Base-by-base conservation (phyloP, 495 filamentous ascomycete genomes). In the Pyronema domesticum region DNA sequence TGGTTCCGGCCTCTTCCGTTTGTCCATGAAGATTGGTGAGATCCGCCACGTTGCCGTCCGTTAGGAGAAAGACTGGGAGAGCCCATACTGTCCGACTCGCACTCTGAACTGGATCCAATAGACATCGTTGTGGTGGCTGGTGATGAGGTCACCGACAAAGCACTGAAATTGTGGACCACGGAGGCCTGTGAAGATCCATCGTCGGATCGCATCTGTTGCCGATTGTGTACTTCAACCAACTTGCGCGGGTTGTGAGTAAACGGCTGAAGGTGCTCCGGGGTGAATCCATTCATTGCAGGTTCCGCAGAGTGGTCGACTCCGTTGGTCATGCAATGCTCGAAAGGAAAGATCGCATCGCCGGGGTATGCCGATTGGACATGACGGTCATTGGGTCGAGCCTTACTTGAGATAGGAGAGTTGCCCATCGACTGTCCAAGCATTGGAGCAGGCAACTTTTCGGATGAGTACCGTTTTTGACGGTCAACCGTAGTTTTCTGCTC, bases 391-490 rank as follows among this genome's bases (percentile, higher is more conserved):
- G 30, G 15, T 6, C 8, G 15, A 23, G 14, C 37, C 14, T 18
- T 43, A 8, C 14, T 42, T 18, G 37, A 23, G 19, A 40, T 37
- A 53, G 33, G 51, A 18, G 51, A 55, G 55, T 67, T 40, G 40
- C 60, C 37, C 51, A 67, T 58, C 39, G 60, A 55, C 15, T 64
- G 65, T 47, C 59, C 48, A 48, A 65, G 40, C 52, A 58, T 37
- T 49, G 62, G 55, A 37, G 56, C 53, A 47, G 60, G 46, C 44
- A 60, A 46, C 15, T 51, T 48, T 17, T 61, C 58, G n/a, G 57
- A 53, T 6, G 60, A 60, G 46, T 34, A 61, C 57, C 60, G 72
- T 71, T 23, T 76, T 67, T 55, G 56, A 13, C 30, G 59, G 57
- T 23, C 63, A 45, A 50, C 66, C 45, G 17, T 62, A 53, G 54